These are phyloP conservation scores for Trichoderma cornu-damae DNA, from an alignment of 2,329 filamentous ascomycete genomes.

Conservation along the genomic window DNA sequence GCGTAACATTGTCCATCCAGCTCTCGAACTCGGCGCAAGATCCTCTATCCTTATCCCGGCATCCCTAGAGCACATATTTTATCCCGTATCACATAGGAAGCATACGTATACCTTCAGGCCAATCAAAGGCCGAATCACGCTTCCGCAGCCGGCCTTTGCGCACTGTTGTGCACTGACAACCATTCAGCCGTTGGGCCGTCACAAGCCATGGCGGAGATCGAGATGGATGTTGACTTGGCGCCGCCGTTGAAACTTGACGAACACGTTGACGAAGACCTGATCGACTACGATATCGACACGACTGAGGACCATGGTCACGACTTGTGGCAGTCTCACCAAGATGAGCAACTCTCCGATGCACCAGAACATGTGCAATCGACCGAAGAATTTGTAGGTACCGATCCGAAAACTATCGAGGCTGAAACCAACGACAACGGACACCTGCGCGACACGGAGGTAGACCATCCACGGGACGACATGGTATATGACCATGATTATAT, in stretches of 20 bases:
- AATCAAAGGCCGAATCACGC: not conserved
- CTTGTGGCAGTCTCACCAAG: constrained; percentile 4
- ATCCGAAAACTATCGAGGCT: not conserved
- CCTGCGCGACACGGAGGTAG: not conserved
- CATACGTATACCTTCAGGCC: not conserved
- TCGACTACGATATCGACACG: constrained; percentile 36
- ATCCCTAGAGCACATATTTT: not conserved
- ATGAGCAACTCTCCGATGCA: constrained; percentile 1
- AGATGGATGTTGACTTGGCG: constrained; percentile 32
- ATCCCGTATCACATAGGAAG: not conserved
- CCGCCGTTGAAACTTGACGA: constrained; percentile 25
- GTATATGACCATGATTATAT: constrained; percentile 18
- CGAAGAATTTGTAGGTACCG: not conserved
- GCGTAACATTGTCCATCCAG: not conserved
- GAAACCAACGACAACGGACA: not conserved
- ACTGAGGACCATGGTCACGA: constrained; percentile 20
- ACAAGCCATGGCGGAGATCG: constrained; percentile 27
- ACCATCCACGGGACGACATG: not conserved
- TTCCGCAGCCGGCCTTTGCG: not conserved
- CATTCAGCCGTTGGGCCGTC: not conserved
- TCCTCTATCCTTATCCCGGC: not conserved
- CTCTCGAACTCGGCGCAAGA: not conserved
- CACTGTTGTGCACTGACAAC: not conserved
- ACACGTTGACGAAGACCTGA: constrained; percentile 33
- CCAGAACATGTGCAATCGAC: not conserved